Percentiles rank a stretch among this genome's conserved stretches.
Evolutionary conservation across 352 stramenopile genomes (phyloP).

Genomic region (Poterioochromonas sp.): DNA sequence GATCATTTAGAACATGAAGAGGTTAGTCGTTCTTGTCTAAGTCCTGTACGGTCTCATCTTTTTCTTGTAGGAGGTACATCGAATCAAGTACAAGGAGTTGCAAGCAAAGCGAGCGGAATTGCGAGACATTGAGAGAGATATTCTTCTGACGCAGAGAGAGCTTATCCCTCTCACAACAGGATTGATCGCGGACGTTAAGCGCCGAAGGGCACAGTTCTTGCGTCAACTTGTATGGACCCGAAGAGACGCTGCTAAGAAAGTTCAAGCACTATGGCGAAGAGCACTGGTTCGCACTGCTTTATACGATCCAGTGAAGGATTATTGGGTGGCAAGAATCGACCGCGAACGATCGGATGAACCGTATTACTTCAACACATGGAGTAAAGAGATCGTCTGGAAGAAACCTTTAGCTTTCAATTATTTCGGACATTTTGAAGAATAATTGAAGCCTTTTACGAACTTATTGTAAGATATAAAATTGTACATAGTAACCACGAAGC

Average conservation of each 20-base stretch:
- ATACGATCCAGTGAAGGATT: constrained; percentile 40
- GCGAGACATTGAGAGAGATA: constrained; percentile 37
- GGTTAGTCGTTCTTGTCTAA: constrained; percentile 50
- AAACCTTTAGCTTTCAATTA: constrained; percentile 48
- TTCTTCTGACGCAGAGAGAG: constrained; percentile 49
- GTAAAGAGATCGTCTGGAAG: constrained; percentile 64
- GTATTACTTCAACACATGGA: constrained; percentile 82
- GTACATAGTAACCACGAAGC: no score
- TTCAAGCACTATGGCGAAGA: constrained; percentile 64
- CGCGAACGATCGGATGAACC: constrained; percentile 57
- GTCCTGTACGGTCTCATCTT: constrained; percentile 36
- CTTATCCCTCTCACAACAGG: constrained; percentile 71
- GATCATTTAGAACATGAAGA: constrained; percentile 63
- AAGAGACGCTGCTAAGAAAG: constrained; percentile 52
- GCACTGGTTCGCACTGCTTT: constrained; percentile 46
- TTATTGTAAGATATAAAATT: no score
- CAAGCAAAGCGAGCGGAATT: constrained; percentile 43
- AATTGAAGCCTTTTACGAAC: no score
- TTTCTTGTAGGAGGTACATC: constrained; percentile 50
- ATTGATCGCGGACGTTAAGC: constrained; percentile 62
- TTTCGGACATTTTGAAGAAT: no score
- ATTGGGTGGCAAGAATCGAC: constrained; percentile 70
- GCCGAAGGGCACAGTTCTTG: constrained; percentile 55
- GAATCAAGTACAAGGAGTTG: constrained; percentile 54
- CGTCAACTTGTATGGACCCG: constrained; percentile 61